Percentiles rank a stretch among this genome's conserved stretches.
Conservation (phyloP, 2,329 filamentous ascomycete species). For the Epichloe bromicola region DNA sequence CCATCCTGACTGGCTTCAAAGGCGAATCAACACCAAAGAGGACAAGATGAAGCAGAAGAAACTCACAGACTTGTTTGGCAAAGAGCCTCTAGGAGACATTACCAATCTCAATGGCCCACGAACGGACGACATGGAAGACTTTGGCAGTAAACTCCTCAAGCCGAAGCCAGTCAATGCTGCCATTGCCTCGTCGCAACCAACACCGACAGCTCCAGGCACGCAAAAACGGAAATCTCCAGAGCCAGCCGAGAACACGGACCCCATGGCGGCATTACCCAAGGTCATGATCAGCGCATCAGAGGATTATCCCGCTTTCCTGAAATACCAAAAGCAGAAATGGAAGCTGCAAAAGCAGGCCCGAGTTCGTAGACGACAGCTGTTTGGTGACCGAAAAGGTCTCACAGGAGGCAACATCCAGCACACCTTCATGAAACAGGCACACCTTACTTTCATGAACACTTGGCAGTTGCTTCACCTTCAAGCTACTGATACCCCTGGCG, state of each 20-base stretch:
- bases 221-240: conserved; percentile 67
- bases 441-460: conserved; percentile 76
- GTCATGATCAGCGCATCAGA: conserved; percentile 74
- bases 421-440: conserved; percentile 81
- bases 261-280: conserved; percentile 68
- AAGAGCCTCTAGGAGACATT: conserved; percentile 61
- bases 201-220: conserved; percentile 21
- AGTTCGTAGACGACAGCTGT: conserved; percentile 73
- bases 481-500: conserved; percentile 69
- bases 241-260: conserved; percentile 54
- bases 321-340: conserved; percentile 98
- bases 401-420: conserved; percentile 44
- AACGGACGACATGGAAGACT: conserved; percentile 67
- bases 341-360: conserved; percentile 91
- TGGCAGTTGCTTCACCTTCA: conserved; percentile 91
- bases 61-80: conserved; percentile 78
- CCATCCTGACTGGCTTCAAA: conserved; percentile 93
- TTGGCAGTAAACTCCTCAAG: conserved; percentile 55
- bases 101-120: conserved; percentile 45
- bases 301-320: conserved; percentile 77
- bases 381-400: conserved; percentile 62
- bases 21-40: conserved; percentile 86
- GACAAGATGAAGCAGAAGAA: conserved; percentile 98
- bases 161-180: conserved; percentile 43
- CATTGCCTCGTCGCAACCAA: conserved; percentile 42